Percentiles rank a stretch among this genome's conserved stretches.
Conservation (phyloP, 805 yeast genomes). For the Ogataea degrootiae region DNA sequence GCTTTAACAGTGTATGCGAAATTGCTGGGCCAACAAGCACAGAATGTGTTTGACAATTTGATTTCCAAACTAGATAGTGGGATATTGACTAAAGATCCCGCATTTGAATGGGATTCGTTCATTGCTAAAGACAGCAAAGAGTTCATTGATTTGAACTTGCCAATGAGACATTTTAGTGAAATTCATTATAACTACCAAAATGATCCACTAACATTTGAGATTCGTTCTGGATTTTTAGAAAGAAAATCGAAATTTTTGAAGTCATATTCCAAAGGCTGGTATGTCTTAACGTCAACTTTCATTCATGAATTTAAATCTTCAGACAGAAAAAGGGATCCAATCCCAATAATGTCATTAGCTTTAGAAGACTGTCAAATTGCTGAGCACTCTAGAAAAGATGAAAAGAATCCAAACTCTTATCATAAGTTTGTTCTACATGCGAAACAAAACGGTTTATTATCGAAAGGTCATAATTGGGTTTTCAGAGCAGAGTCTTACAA, state of each 20-base stretch:
- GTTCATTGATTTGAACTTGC: conserved; percentile 59
- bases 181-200: conserved; percentile 63
- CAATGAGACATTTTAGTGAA: conserved; percentile 57
- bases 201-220: conserved; percentile 62
- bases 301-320: conserved; percentile 85
- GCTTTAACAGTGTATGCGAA: conserved; percentile 71
- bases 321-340: conserved; percentile 75
- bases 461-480: conserved; percentile 89
- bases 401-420: conserved; percentile 44
- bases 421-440: conserved; percentile 79
- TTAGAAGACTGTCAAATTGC: conserved; percentile 76
- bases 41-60: conserved; percentile 60
- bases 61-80: conserved; percentile 64
- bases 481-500: conserved; percentile 84
- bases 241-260: conserved; percentile 87
- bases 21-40: conserved; percentile 67
- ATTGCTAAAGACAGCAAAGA: conserved; percentile 59
- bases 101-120: conserved; percentile 86
- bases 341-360: conserved; percentile 78
- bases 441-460: conserved; percentile 68
- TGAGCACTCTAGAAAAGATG: conserved; percentile 75
- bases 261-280: conserved; percentile 88
- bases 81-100: conserved; percentile 70
- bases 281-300: conserved; percentile 82
- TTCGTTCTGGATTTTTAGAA: conserved; percentile 79